These are phyloP conservation scores for Prunus fruticosa DNA, from an alignment of 306 rosid genomes.

Conservation along the genomic window DNA sequence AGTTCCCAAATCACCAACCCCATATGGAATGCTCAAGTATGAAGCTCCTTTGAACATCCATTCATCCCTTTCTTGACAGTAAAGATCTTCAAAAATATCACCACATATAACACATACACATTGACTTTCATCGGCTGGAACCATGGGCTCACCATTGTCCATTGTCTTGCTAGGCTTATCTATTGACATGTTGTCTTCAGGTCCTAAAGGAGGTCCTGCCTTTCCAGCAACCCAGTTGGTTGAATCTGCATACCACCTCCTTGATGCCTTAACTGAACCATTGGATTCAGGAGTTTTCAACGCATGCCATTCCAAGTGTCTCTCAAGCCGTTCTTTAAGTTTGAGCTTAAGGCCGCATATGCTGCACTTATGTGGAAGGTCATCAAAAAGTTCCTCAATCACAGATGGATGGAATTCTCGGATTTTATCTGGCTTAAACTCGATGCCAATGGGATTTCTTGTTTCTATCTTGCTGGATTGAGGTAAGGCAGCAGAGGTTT, in stretches of 20 bases:
- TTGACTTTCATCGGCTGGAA: constrained; percentile 71
- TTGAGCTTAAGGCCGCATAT: constrained; percentile 59
- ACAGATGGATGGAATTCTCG: constrained; percentile 68
- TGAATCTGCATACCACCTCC: constrained; percentile 68
- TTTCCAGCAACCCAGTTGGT: constrained; percentile 52
- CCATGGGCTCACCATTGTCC: constrained; percentile 45
- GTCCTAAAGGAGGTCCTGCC: constrained; percentile 37
- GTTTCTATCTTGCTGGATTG: constrained; percentile 40
- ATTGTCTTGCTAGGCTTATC: constrained; percentile 20
- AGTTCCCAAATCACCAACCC: constrained; percentile 31
- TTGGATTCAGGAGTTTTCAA: constrained; percentile 35
- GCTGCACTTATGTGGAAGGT: constrained; percentile 54
- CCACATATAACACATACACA: constrained; percentile 80
- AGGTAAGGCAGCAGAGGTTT: constrained; percentile 29
- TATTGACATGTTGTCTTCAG: constrained; percentile 28
- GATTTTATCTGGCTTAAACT: constrained; percentile 62
- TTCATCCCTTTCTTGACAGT: constrained; percentile 51
- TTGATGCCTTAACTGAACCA: constrained; percentile 37
- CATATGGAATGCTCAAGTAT: constrained; percentile 39
- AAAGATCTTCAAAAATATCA: constrained; percentile 76
- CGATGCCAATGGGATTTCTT: constrained; percentile 56
- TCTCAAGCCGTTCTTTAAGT: constrained; percentile 48
- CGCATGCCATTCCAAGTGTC: constrained; percentile 78
- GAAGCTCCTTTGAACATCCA: constrained; percentile 91
- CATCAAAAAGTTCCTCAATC: constrained; percentile 53